phyloP scores from a whole-genome alignment of 2,329 filamentous ascomycete genomes.

The Hymenoscyphus albidus region DNA sequence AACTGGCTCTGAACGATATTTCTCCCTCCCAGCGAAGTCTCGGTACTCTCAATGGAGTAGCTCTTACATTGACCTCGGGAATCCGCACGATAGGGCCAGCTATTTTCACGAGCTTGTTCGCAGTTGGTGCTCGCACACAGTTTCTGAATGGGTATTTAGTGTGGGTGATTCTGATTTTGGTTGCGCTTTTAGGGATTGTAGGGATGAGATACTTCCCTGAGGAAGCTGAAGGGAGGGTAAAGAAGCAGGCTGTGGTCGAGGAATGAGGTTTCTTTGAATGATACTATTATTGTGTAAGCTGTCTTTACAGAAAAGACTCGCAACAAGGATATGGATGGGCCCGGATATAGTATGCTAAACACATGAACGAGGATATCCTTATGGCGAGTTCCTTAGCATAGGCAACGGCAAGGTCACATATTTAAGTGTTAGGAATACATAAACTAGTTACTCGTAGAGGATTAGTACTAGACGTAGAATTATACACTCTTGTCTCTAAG shows the following conservation, averaged over 20 bases:
- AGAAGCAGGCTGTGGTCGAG: slow-evolving; percentile 8
- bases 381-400: no score
- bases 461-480: no score
- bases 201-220: slow-evolving; percentile 36
- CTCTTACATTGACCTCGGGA: slow-evolving; percentile 57
- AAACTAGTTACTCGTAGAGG: no score
- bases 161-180: slow-evolving; percentile 53
- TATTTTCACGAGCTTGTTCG: slow-evolving; percentile 63
- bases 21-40: slow-evolving; percentile 61
- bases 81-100: slow-evolving; percentile 65
- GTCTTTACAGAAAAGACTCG: not conserved
- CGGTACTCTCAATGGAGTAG: slow-evolving; percentile 68
- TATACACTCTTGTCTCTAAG: no score
- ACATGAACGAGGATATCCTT: no score
- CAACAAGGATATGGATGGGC: no score
- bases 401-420: no score
- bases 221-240: slow-evolving; percentile 26
- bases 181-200: slow-evolving; percentile 36
- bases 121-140: slow-evolving; percentile 59
- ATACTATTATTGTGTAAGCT: not conserved
- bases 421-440: no score
- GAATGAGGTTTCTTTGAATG: not conserved
- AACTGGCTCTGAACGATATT: slow-evolving; percentile 72
- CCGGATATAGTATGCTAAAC: no score
- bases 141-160: slow-evolving; percentile 62